Base-by-base conservation (phyloP, 805 yeast genomes). In the Tetrapisispora pingtungensis region DNA sequence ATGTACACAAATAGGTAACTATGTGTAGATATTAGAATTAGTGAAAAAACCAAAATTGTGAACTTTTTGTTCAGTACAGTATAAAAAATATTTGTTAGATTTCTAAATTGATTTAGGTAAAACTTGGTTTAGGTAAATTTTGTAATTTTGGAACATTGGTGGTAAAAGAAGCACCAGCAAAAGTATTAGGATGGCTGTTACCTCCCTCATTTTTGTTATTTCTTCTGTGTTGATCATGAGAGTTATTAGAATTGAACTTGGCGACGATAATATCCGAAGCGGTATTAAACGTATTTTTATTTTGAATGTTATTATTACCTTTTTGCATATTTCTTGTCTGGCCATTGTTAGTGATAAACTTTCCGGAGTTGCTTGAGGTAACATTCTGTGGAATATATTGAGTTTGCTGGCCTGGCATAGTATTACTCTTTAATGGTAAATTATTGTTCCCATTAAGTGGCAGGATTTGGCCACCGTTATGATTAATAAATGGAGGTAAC, bases 91-190 rank as follows among this genome's bases (percentile, higher is more conserved):
- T 8, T 22, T 22, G 26, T 22, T 22, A 5, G 8, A 17, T 10
- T 15, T 33, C 10, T 33, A 33, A 17, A 18, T 3, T 33, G 12
- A 33, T 33, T 51, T 49, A 56, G 28, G 54, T 48, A 41, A 60
- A 60, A 48, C 64, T 62, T 40, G 67, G 67, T 45, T 62, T 62
- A 15, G 67, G 67, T 33, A 62, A 47, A 18, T 56, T 58, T 33
- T 56, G 51, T 33, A 58, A 55, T 20, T 58, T 53, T 14, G 67
- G 67, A 19, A 55, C 51, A 44, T 56, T 55, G 10, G 62, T 56
- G 14, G 67, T 59, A 44, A 62, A 62, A 1, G 67, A 61, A 7
- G 64, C 67, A 45, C 67, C 67, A 7, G 67, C 67, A 44, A 60
- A 58, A 6, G 53, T 41, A 32, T 51, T 42, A 45, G 34, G 39